Evolutionary conservation across 192 early-diverging fungal species (phyloP).

Genomic region (Mortierella hygrophila): DNA sequence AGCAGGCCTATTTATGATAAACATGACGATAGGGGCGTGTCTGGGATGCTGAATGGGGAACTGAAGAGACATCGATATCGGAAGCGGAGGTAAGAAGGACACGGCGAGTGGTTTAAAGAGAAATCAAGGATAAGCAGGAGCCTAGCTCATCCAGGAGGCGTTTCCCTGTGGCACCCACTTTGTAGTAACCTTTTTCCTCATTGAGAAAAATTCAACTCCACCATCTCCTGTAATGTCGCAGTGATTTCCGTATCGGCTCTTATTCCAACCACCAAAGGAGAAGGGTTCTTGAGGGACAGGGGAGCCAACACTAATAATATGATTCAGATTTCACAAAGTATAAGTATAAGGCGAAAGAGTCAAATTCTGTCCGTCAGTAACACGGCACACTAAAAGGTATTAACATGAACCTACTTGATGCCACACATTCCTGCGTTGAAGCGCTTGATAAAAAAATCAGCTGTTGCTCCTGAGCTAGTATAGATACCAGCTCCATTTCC

Average conservation of each 20-base stretch:
- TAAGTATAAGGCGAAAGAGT: not conserved
- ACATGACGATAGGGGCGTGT: no score
- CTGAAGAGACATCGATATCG: no score
- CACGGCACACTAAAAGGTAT: not conserved
- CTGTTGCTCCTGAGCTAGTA: slow-evolving; percentile 70
- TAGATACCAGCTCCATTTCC: slow-evolving; percentile 84
- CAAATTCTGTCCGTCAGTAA: not conserved
- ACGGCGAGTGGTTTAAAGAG: no score
- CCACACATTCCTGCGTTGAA: slow-evolving; percentile 86
- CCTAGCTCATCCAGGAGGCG: slow-evolving; percentile 65
- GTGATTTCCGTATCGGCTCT: slow-evolving; percentile 73
- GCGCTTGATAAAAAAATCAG: slow-evolving; percentile 76
- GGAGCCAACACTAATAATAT: slow-evolving; percentile 34
- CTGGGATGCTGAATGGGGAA: no score
- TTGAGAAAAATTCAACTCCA: slow-evolving; percentile 84
- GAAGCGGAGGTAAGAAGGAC: no score
- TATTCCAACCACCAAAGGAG: slow-evolving; percentile 84
- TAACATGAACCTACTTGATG: slow-evolving; percentile 67
- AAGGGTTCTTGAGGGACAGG: slow-evolving; percentile 76
- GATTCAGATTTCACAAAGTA: not conserved
- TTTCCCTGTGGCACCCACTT: slow-evolving; percentile 78
- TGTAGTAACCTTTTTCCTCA: slow-evolving; percentile 79
- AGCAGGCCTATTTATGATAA: no score
- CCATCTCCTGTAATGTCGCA: slow-evolving; percentile 81
- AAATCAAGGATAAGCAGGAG: no score